A percentile compares a stretch with the other conserved stretches of the same genome.
Evolutionary conservation across 2,329 filamentous ascomycete genomes (phyloP).

Genomic region (Fusarium incarnatum): DNA sequence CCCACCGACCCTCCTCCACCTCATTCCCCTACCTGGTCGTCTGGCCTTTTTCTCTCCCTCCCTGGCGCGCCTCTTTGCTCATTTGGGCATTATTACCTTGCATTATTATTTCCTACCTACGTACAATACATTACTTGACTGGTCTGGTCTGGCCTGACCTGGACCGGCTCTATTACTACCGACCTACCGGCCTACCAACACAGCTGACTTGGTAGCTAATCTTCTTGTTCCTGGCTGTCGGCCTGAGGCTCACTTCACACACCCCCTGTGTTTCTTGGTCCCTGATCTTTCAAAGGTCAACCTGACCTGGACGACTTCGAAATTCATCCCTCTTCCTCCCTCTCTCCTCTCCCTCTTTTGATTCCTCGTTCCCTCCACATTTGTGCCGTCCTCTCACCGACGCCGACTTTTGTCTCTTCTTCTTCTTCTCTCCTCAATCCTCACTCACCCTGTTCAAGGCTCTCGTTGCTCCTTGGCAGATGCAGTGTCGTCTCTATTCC

Average conservation of each 20-base stretch:
- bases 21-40: conserved; percentile 49
- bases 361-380: conserved; percentile 42
- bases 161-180: conserved; percentile 9
- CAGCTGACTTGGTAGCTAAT: conserved; percentile 25
- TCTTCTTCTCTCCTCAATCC: conserved; percentile 36
- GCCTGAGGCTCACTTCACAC: conserved; percentile 42
- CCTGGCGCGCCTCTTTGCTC: conserved; percentile 51
- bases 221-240: conserved; percentile 30
- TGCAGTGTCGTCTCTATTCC: conserved; percentile 45
- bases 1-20: conserved; percentile 43
- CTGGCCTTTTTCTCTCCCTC: conserved; percentile 48
- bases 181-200: conserved; percentile 2
- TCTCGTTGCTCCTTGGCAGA: conserved; percentile 48
- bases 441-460: conserved; percentile 31
- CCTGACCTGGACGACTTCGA: conserved; percentile 38
- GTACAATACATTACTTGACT: background rate
- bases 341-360: conserved; percentile 37
- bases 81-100: conserved; percentile 46
- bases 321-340: conserved; percentile 30
- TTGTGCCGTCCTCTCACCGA: conserved; percentile 40
- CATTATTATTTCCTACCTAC: conserved; percentile 43
- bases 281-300: conserved; percentile 39
- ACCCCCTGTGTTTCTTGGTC: conserved; percentile 40
- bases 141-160: conserved; percentile 7
- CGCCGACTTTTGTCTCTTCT: conserved; percentile 38